Conservation (phyloP, 2,329 filamentous ascomycete genomes). For the Diaporthe longicolla region DNA sequence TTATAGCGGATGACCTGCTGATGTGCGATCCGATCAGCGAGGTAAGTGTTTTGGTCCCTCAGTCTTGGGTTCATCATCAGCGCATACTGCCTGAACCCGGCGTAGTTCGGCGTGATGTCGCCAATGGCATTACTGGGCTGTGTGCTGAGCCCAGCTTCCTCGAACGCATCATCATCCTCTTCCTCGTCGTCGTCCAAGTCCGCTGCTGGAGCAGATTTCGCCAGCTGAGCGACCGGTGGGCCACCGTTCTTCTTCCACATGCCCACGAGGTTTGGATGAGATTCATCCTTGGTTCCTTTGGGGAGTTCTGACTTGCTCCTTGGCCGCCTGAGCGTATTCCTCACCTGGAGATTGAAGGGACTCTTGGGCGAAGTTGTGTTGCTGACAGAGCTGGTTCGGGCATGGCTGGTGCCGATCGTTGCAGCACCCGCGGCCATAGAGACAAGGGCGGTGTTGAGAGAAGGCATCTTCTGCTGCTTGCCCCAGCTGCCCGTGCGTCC, state of each 20-base stretch:
- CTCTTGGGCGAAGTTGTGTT: constrained; percentile 68
- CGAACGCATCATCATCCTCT: constrained; percentile 67
- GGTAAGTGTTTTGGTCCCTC: constrained; percentile 65
- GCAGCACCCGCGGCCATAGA: constrained; percentile 69
- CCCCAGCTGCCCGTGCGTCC: constrained; percentile 66
- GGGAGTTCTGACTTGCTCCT: constrained; percentile 69
- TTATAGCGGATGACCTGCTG: constrained; percentile 88
- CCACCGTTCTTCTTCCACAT: constrained; percentile 69
- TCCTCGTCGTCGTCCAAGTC: constrained; percentile 60
- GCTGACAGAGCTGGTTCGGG: constrained; percentile 73
- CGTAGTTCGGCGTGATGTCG: constrained; percentile 78
- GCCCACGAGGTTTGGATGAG: constrained; percentile 61
- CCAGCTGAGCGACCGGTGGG: constrained; percentile 65
- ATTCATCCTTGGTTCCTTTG: constrained; percentile 55
- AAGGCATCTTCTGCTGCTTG: constrained; percentile 66
- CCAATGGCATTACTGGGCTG: constrained; percentile 75
- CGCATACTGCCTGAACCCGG: constrained; percentile 84
- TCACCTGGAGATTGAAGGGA: constrained; percentile 62
- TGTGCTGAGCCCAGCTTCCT: constrained; percentile 73
- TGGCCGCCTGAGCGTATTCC: constrained; percentile 65
- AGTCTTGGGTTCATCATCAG: constrained; percentile 81
- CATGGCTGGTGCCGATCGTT: constrained; percentile 69
- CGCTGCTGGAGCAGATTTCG: constrained; percentile 50
- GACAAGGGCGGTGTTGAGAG: constrained; percentile 71
- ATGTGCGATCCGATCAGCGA: constrained; percentile 85